A percentile compares a stretch with the other conserved stretches of the same genome.
phyloP scores from a whole-genome alignment of 2,329 filamentous ascomycete species.

The Claviceps sp. region DNA sequence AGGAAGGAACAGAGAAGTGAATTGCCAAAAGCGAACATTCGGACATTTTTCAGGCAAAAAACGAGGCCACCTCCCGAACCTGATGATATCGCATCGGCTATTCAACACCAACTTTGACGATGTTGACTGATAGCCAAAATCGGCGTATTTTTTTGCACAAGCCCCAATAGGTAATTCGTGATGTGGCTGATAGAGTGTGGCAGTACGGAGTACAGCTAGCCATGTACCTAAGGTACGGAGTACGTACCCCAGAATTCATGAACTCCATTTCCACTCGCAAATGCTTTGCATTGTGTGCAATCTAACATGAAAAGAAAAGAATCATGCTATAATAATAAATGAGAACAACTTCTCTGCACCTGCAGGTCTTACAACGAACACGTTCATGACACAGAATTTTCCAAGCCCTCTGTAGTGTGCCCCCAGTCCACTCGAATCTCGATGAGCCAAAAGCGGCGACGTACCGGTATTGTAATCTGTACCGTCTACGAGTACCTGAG shows the following conservation, averaged over 20 bases:
- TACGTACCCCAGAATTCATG: no score
- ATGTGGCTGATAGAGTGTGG: slow-evolving; percentile 3
- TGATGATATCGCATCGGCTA: background rate
- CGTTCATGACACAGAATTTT: background rate
- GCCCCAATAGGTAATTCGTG: background rate
- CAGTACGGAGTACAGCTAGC: background rate
- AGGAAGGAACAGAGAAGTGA: background rate
- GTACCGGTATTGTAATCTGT: no score
- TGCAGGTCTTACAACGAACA: background rate
- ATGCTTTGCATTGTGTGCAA: no score
- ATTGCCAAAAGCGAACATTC: background rate
- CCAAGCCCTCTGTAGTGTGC: background rate
- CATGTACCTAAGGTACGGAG: no score
- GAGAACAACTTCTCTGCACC: background rate
- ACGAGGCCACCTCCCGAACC: background rate
- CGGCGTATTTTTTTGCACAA: background rate
- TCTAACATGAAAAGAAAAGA: background rate
- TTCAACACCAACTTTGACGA: background rate
- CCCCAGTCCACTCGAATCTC: background rate
- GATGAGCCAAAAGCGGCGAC: background rate
- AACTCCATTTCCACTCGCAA: no score
- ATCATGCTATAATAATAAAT: background rate
- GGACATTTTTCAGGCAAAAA: background rate
- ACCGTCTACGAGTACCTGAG: no score
- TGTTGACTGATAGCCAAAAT: background rate